Percentiles rank a stretch among this genome's conserved stretches.
Evolutionary conservation across 352 stramenopile species (phyloP).

Genomic region (Globisporangium nagaii): DNA sequence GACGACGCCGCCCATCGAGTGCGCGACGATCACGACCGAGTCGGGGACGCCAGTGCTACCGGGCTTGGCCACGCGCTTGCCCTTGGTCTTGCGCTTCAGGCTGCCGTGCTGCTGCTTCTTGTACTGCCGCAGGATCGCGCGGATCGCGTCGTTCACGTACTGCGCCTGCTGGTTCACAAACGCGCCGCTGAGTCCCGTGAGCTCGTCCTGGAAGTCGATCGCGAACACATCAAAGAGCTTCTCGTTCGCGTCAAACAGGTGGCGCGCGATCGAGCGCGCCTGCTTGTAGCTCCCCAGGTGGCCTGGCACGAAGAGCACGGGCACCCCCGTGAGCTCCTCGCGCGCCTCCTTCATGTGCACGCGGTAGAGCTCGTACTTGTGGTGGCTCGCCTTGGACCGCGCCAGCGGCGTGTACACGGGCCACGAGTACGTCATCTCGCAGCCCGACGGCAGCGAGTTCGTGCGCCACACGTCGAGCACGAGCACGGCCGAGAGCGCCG

Average conservation of each 20-base stretch:
- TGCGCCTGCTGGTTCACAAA: conserved; percentile 65
- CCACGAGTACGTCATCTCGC: conserved; percentile 86
- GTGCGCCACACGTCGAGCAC: conserved; percentile 36
- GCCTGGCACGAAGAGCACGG: conserved; percentile 78
- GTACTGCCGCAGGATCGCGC: conserved; percentile 70
- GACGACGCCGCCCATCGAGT: conserved; percentile 85
- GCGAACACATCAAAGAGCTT: conserved; percentile 76
- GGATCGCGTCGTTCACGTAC: conserved; percentile 72
- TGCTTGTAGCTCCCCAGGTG: conserved; percentile 86
- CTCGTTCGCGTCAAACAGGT: conserved; percentile 55
- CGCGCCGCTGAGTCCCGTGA: conserved; percentile 61
- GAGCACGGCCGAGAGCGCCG: conserved; percentile 21
- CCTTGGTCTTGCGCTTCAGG: conserved; percentile 11
- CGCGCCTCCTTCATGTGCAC: conserved; percentile 63
- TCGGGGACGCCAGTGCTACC: conserved; percentile 18
- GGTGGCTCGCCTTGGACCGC: conserved; percentile 29
- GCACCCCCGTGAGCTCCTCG: conserved; percentile 47
- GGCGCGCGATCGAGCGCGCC: conserved; percentile 65
- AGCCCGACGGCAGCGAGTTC: conserved; percentile 31
- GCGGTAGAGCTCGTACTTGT: conserved; percentile 62
- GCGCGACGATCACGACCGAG: conserved; percentile 71
- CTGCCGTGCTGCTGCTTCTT: conserved; percentile 31
- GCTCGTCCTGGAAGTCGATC: conserved; percentile 70
- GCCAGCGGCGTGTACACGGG: conserved; percentile 66
- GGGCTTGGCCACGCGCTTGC: conserved; percentile 4